A percentile compares a stretch with the other conserved stretches of the same genome.
phyloP scores from a whole-genome alignment of 225 moss, liverwort and hornwort genomes.

The Antitrichia curtipendula region DNA sequence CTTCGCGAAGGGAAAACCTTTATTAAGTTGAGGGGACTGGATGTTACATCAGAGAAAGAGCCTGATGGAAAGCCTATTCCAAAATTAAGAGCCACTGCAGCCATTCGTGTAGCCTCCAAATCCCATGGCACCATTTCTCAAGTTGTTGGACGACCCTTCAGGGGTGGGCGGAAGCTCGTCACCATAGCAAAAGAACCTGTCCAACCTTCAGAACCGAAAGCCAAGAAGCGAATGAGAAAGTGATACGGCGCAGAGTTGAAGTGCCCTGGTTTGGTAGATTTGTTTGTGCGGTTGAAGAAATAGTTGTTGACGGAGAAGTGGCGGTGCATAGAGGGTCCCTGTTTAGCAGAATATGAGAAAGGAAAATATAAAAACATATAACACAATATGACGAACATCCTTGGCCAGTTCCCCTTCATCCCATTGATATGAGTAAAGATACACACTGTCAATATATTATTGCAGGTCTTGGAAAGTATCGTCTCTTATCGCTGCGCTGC shows the following conservation, averaged over 20 bases:
- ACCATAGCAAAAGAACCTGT: neutral
- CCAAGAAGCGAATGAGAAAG: slow-evolving; percentile 24
- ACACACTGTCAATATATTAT: too few species aligned
- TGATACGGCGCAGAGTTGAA: neutral
- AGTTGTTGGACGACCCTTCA: neutral
- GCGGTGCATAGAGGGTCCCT: too few species aligned
- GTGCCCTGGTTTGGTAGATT: neutral
- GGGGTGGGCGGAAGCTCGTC: slow-evolving; percentile 4
- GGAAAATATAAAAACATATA: too few species aligned
- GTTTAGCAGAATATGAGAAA: too few species aligned
- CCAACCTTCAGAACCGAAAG: neutral
- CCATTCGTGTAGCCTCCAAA: neutral
- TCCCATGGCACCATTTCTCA: slow-evolving; percentile 1
- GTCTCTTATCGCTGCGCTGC: too few species aligned
- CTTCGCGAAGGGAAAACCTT: slow-evolving; percentile 22
- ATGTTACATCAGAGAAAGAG: neutral
- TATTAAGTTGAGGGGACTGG: slow-evolving; percentile 13
- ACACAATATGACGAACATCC: too few species aligned
- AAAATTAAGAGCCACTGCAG: neutral
- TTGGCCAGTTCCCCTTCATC: too few species aligned
- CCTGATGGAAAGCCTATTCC: neutral
- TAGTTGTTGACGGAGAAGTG: too few species aligned
- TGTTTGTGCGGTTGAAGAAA: neutral
- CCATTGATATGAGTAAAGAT: too few species aligned
- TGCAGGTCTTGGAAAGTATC: too few species aligned